Evolutionary conservation across 1,284 basidiomycete genomes (phyloP).

Genomic region (Fomes fomentarius): DNA sequence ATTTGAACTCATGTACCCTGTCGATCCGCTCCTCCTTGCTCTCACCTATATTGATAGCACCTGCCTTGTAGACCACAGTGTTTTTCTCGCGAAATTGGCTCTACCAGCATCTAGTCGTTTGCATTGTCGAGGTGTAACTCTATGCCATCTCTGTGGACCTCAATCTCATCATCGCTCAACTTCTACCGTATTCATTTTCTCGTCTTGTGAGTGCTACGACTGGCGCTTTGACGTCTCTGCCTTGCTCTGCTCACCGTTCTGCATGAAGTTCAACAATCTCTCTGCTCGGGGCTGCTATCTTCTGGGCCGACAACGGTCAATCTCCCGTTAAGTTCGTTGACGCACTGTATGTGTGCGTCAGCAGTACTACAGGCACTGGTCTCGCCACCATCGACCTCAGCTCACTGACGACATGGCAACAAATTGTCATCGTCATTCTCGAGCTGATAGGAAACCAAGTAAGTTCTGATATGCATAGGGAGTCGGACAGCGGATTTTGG

Average conservation of each 20-base stretch:
- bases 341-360: conserved; percentile 71
- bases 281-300: conserved; percentile 66
- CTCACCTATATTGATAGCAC: no score
- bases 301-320: conserved; percentile 69
- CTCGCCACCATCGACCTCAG: conserved; percentile 75
- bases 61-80: no score
- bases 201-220: conserved; percentile 45
- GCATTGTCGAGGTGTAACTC: no score
- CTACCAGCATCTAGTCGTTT: no score
- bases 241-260: no score
- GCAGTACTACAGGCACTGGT: conserved; percentile 78
- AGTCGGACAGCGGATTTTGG: no score
- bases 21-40: no score
- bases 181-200: conserved; percentile 65
- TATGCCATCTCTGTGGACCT: no score
- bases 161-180: no score
- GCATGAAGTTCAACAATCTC: conserved; percentile 75
- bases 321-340: conserved; percentile 70
- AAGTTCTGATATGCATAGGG: conserved; percentile 1
- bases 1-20: no score
- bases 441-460: conserved; percentile 73
- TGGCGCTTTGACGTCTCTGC: not conserved
- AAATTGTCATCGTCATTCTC: conserved; percentile 67
- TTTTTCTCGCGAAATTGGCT: no score
- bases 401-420: conserved; percentile 73